These are phyloP conservation scores for Furcasterigmium sp. DNA, from an alignment of 2,329 filamentous ascomycete species.

Conservation along the genomic window DNA sequence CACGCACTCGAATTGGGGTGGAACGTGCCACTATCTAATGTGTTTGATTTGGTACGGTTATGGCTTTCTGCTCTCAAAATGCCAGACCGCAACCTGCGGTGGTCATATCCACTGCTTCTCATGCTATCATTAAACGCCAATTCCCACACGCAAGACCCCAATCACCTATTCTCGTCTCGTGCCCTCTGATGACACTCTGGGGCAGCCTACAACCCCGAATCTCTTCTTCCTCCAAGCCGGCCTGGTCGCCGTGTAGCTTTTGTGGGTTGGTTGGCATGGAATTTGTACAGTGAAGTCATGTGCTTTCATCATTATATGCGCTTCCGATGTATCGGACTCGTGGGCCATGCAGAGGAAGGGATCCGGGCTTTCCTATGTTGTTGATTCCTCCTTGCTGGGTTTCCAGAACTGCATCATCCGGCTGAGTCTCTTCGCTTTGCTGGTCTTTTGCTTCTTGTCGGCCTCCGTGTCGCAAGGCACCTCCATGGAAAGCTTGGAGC, in stretches of 20 bases:
- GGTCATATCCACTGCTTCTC: not conserved
- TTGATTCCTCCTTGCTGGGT: slow-evolving; percentile 38
- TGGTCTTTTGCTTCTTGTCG: slow-evolving; percentile 52
- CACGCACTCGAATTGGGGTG: no score
- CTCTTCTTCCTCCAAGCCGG: not conserved
- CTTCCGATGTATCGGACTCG: not conserved
- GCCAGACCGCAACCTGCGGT: not conserved
- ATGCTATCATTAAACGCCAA: not conserved
- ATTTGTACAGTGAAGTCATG: slow-evolving; percentile 2
- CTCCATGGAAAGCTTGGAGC: slow-evolving; percentile 69
- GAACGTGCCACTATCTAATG: no score
- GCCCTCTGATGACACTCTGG: not conserved
- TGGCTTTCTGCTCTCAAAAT: not conserved
- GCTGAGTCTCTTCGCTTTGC: slow-evolving; percentile 65
- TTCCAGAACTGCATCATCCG: slow-evolving; percentile 80
- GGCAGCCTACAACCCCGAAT: not conserved
- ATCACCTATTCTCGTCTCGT: not conserved
- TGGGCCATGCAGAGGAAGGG: not conserved
- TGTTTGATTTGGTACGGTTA: no score
- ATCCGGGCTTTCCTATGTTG: slow-evolving; percentile 14
- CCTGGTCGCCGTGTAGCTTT: no score
- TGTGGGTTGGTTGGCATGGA: not conserved
- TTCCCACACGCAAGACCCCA: not conserved
- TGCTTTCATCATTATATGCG: not conserved
- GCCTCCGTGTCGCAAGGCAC: slow-evolving; percentile 51